Evolutionary conservation across 768 basidiomycete genomes (phyloP).

Genomic region (Tylopilus felleus): DNA sequence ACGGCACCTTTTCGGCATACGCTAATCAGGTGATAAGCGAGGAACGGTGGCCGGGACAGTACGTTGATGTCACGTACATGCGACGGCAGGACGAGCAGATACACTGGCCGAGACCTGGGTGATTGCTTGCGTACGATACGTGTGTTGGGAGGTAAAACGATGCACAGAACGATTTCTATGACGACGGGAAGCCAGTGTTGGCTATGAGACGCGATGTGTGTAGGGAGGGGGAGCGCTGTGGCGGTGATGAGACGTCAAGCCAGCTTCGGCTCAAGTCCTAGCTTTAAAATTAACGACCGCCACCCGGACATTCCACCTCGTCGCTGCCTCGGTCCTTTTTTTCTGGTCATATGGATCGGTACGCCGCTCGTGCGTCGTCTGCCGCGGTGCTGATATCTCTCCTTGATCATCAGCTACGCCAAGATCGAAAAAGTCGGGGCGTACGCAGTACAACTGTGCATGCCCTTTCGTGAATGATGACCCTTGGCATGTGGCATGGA

Average conservation of each 20-base stretch:
- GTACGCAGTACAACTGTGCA: constrained; percentile 34
- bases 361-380: constrained; percentile 12
- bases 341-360: constrained; percentile 36
- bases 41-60: constrained; percentile 68
- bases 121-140: constrained; percentile 4
- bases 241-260: constrained; percentile 11
- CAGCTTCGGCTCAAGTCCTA: constrained; percentile 19
- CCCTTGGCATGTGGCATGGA: constrained; percentile 16
- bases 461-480: constrained; percentile 10
- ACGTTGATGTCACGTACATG: constrained; percentile 68
- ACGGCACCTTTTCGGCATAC: neutral
- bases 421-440: constrained; percentile 98
- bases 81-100: constrained; percentile 53
- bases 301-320: constrained; percentile 7
- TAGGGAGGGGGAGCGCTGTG: constrained; percentile 1
- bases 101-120: constrained; percentile 73
- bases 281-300: constrained; percentile 18
- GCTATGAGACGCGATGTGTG: constrained; percentile 4
- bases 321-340: neutral
- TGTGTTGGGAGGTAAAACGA: constrained; percentile 1
- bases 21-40: constrained; percentile 48
- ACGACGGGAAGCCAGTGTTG: constrained; percentile 13
- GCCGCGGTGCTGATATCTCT: constrained; percentile 14
- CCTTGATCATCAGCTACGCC: constrained; percentile 65
- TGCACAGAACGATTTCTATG: constrained; percentile 14